These are phyloP conservation scores for Tagetes erecta DNA, from an alignment of 129 eudicot species.

Conservation along the genomic window DNA sequence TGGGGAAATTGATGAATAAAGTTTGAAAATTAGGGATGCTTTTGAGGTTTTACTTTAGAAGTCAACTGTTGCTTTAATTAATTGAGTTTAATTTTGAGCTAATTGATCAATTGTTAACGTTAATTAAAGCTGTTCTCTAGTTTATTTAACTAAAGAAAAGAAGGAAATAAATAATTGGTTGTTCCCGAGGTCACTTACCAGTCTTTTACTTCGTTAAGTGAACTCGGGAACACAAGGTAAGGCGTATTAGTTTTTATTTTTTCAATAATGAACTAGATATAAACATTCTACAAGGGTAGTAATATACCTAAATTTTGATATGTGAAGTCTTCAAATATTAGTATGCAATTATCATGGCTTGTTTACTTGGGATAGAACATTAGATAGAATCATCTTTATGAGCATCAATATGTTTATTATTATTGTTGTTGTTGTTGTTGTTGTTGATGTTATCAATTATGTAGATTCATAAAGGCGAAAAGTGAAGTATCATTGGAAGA, in stretches of 20 bases:
- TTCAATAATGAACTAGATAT: not conserved
- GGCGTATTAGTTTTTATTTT: not conserved
- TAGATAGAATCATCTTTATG: slow-evolving; percentile 26
- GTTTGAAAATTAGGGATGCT: slow-evolving; percentile 2
- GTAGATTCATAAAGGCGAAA: slow-evolving; percentile 90
- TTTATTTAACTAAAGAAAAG: too few species aligned
- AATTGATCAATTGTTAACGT: slow-evolving; percentile 1
- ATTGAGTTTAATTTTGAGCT: slow-evolving; percentile 17
- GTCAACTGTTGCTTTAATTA: slow-evolving; percentile 17
- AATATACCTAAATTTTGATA: not conserved
- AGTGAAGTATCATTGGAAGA: slow-evolving; percentile 86
- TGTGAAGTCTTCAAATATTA: not conserved
- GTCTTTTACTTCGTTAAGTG: too few species aligned
- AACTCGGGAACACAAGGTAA: not conserved
- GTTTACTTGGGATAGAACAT: slow-evolving; percentile 7
- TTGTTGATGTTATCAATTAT: not conserved
- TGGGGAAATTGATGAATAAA: slow-evolving; percentile 8
- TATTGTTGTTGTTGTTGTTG: slow-evolving; percentile 9
- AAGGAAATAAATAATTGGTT: too few species aligned
- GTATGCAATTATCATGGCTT: slow-evolving; percentile 13
- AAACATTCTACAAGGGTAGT: not conserved
- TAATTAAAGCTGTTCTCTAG: too few species aligned
- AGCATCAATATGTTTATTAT: slow-evolving; percentile 14
- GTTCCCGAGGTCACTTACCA: too few species aligned
- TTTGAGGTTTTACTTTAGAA: slow-evolving; percentile 7